A percentile compares a stretch with the other conserved stretches of the same genome.
Conservation (phyloP, 2,329 filamentous ascomycete genomes). For the Sclerotinia trifoliorum region DNA sequence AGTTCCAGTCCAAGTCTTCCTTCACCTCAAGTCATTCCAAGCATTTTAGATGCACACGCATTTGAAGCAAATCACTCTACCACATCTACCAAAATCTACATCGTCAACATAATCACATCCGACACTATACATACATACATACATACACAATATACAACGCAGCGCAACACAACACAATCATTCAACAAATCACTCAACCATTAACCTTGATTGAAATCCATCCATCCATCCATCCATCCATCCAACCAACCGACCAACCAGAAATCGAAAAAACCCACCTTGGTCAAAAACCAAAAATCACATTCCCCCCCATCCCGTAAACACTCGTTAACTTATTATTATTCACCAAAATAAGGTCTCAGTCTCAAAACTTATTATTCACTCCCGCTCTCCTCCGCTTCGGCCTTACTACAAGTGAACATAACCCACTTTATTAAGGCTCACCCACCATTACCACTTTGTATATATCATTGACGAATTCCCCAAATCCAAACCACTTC, state of each 20-base stretch:
- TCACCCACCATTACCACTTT: constrained; percentile 27
- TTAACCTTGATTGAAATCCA: background rate
- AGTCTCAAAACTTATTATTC: constrained; percentile 22
- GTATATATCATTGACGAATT: constrained; percentile 24
- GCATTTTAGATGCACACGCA: background rate
- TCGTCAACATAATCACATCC: too few relatives aligned
- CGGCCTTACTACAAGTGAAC: constrained; percentile 16
- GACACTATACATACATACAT: background rate
- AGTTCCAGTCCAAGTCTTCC: too few relatives aligned
- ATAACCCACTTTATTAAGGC: constrained; percentile 33
- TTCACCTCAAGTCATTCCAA: too few relatives aligned
- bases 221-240: too few relatives aligned
- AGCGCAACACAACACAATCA: background rate
- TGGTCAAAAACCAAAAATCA: too few relatives aligned
- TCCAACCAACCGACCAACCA: background rate
- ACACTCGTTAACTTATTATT: background rate
- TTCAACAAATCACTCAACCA: background rate
- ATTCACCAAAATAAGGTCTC: background rate
- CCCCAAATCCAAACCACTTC: constrained; percentile 22
- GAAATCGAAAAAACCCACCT: background rate
- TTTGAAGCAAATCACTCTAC: background rate
- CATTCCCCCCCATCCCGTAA: background rate
- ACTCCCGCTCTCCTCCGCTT: constrained; percentile 28
- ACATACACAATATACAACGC: background rate
- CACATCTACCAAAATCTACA: too few relatives aligned